A percentile compares a stretch with the other conserved stretches of the same genome.
Conservation (phyloP, 75 land plant species). For the Sequoiadendron giganteum region DNA sequence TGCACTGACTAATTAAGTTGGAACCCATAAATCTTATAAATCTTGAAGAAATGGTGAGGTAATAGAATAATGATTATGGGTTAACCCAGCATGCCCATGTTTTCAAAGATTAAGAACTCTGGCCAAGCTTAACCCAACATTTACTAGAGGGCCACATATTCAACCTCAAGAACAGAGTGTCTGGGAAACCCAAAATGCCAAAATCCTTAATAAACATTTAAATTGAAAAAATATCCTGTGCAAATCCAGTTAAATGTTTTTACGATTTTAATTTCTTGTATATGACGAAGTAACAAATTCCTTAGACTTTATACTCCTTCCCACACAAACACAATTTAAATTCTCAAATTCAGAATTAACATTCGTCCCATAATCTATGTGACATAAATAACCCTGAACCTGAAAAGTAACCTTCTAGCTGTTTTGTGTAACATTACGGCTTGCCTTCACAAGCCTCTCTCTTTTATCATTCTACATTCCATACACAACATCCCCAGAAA, state of each 20-base stretch:
- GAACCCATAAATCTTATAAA: not conserved
- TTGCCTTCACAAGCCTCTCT: slow-evolving; percentile 86
- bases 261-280: too few species aligned
- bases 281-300: not conserved
- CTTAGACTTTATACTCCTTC: not conserved
- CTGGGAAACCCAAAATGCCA: not conserved
- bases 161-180: not conserved
- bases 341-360: not conserved
- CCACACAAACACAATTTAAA: not conserved
- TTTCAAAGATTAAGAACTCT: not conserved
- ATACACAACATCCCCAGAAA: too few species aligned
- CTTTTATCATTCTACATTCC: slow-evolving; percentile 55
- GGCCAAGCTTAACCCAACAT: not conserved
- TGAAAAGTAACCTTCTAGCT: slow-evolving; percentile 88
- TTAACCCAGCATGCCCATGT: not conserved
- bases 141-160: too few species aligned
- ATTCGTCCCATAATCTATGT: not conserved
- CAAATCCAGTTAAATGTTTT: not conserved
- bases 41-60: too few species aligned
- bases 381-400: slow-evolving; percentile 21
- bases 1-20: not conserved
- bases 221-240: too few species aligned
- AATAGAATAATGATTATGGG: not conserved
- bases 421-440: slow-evolving; percentile 80
- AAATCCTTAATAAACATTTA: not conserved